Percentiles rank a stretch among this genome's conserved stretches.
These are phyloP conservation scores for Colletotrichum costaricense DNA, from an alignment of 2,329 filamentous ascomycete species.

Conservation along the genomic window DNA sequence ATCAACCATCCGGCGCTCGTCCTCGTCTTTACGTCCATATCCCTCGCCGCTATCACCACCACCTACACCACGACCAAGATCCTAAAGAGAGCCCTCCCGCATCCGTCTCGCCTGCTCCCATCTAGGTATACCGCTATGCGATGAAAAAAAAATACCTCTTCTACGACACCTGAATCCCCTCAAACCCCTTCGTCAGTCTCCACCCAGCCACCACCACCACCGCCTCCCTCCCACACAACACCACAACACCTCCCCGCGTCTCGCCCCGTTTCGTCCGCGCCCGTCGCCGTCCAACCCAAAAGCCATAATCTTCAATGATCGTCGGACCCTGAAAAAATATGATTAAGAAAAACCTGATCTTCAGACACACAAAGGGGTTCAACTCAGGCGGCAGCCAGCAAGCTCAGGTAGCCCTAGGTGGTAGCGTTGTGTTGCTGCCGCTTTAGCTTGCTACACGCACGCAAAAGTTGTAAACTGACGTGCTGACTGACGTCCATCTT, in stretches of 20 bases:
- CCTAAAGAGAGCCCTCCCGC: not conserved
- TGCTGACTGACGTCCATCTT: no score
- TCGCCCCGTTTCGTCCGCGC: conserved; percentile 14
- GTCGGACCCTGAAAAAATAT: conserved; percentile 29
- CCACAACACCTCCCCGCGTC: conserved; percentile 4
- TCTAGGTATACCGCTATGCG: not conserved
- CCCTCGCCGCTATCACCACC: conserved; percentile 12
- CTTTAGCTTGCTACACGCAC: not conserved
- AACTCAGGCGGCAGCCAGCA: not conserved
- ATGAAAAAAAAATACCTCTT: not conserved
- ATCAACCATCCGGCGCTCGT: not conserved
- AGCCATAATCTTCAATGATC: conserved; percentile 32
- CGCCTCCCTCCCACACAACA: not conserved
- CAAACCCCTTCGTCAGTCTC: not conserved
- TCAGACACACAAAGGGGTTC: not conserved
- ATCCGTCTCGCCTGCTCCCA: not conserved
- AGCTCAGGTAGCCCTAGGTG: not conserved
- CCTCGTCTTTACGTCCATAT: not conserved
- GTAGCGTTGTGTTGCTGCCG: not conserved
- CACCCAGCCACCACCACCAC: not conserved
- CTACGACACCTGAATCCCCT: not conserved
- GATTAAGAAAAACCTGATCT: not conserved
- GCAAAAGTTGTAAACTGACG: no score
- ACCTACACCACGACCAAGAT: conserved; percentile 1
- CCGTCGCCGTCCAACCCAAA: conserved; percentile 12